A percentile compares a stretch with the other conserved stretches of the same genome.
Conservation (phyloP, 2,329 filamentous ascomycete genomes). For the Pseudocercospora eumusae region DNA sequence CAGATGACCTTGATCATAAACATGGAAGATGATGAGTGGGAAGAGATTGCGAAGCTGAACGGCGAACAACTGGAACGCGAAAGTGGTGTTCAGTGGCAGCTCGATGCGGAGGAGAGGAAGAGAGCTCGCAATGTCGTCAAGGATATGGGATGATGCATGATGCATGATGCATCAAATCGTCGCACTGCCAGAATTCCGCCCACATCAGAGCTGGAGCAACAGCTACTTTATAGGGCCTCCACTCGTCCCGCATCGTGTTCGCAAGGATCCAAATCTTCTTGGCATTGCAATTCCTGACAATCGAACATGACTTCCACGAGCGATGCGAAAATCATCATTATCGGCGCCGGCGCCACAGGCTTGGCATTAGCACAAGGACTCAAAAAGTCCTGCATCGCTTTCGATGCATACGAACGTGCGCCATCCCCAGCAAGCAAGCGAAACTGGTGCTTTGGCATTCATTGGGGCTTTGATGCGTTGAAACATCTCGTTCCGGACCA, state of each 20-base stretch:
- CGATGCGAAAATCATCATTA: neutral
- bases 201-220: neutral
- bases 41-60: slow-evolving; percentile 60
- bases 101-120: slow-evolving; percentile 71
- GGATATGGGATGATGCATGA: slow-evolving; percentile 11
- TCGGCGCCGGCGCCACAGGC: neutral
- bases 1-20: slow-evolving; percentile 86
- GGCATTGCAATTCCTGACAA: neutral
- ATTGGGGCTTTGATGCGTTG: neutral
- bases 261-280: neutral
- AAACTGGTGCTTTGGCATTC: neutral
- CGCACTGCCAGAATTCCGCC: neutral
- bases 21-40: slow-evolving; percentile 96
- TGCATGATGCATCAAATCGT: too few species aligned
- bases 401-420: neutral
- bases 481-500: neutral
- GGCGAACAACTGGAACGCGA: slow-evolving; percentile 53
- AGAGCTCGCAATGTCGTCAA: slow-evolving; percentile 60
- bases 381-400: neutral
- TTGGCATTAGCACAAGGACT: neutral
- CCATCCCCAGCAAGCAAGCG: neutral
- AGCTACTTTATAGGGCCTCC: too few species aligned
- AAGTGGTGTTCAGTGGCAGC: slow-evolving; percentile 69
- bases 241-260: too few species aligned
- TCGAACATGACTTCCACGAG: neutral